Base-by-base conservation (phyloP, 192 early-diverging fungal genomes). In the Globomyces pollinis-pini region DNA sequence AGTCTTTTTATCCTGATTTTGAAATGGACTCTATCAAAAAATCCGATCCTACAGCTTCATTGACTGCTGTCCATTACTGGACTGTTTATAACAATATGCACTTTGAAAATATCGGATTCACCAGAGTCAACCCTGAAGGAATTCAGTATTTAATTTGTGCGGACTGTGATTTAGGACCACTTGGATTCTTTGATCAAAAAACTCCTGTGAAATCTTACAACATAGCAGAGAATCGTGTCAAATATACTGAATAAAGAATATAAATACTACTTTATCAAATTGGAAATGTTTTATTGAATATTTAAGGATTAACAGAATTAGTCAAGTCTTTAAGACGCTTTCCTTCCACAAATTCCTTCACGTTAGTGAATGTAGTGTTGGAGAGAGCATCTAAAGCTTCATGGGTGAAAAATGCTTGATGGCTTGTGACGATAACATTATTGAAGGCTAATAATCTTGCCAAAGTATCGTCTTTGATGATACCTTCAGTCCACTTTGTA, bases 361-460 rank as follows among this genome's bases (percentile, higher is more conserved):
- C 50, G 35, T 77, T 77, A 13, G 39, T 15, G 43, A 75, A 51
- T 2, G 75, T 75, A 2, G 64, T 65, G 4, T 29, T 16, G 9
- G 68, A 67, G 35, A 77, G 76, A 47, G 38, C 51, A n/a, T 59
- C 38, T 47, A 77, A 47, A 15, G 75, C 75, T 43, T 77, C 75
- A 18, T 63, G 56, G 1, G 74, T 77, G 60, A 77, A 50, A 42
- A 76, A 77, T 12, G 73, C 75, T 57, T 78, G 76, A 52, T 78
- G 76, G 0, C 63, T 53, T 1, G 76, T 77, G 0, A 78, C 62
- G 28, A 78, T 57, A 1, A 78, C 76, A 39, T 76, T 76, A 23
- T 21, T 45, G 67, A 78, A 78, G 4, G 66, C 55, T 47, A 73
- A 39, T 26, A 78, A 38, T 3, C 74, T 47, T 1, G 67, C 65